Base-by-base conservation (phyloP, 768 basidiomycete species). In the Hericium coralloides region DNA sequence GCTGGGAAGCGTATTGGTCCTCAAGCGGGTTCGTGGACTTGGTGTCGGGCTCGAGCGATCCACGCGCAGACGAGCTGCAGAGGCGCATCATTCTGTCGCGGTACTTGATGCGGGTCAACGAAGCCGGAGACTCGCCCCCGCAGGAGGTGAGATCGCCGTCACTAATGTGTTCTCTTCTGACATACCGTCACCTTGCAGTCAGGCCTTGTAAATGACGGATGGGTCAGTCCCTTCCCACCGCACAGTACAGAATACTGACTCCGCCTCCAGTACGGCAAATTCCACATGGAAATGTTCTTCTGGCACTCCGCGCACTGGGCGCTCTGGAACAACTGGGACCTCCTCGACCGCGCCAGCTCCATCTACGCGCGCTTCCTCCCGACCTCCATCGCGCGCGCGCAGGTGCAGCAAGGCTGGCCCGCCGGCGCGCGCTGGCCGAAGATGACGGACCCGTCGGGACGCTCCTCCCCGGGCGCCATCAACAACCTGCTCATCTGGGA, bases 401-500 rank as follows among this genome's bases (percentile, higher is more conserved):
- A 79, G 60, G 68, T 74, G 2, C 80, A 82, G 65, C 74, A 84
- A 64, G 75, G 76, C 56, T 82, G 74, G 71, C 56, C 71, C 12
- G 63, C 72, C 8, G 82, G 82, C n/a, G 82, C 81, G 18, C 75
- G 82, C 25, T 82, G 80, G 81, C 76, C 79, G 8, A 84, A 84
- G 65, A 82, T 82, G 81, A 81, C 79, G 9, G 81, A 83, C 59
- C 82, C 82, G 0, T 72, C 74, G 0, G 82, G 82, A 8, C 76
- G 81, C 17, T 79, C 78, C 12, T 71, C 81, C 0, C 82, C 82
- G 0, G 82, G 82, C 1, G 73, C 82, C 58, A 82, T 83, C 62
- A 84, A 84, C 70, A 79, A 81, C 61, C 73, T 83, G 15, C 73
- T 84, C 38, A 79, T 84, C 55, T 84, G 81, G 81, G 76, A 83